Evolutionary conservation across 2,329 filamentous ascomycete species (phyloP).

Genomic region (Penicillium sp.): DNA sequence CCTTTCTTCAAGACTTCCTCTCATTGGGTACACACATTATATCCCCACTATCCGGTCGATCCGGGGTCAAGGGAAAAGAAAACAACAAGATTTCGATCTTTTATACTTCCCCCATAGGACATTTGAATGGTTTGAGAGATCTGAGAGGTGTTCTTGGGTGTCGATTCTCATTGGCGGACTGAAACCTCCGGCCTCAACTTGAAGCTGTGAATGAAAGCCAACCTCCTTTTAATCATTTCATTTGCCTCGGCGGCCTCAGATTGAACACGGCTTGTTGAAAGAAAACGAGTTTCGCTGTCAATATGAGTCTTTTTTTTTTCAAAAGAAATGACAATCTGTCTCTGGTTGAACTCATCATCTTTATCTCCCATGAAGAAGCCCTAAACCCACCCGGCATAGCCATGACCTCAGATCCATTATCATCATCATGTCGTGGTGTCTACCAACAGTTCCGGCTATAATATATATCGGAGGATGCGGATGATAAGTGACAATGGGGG

Average conservation of each 20-base stretch:
- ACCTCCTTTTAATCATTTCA: background rate
- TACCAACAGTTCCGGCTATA: constrained; percentile 10
- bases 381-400: constrained; percentile 9
- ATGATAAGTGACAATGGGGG: background rate
- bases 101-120: background rate
- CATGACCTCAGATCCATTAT: constrained; percentile 23
- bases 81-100: background rate
- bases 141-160: background rate
- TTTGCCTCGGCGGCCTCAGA: background rate
- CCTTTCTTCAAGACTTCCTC: background rate
- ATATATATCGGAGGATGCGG: constrained; percentile 13
- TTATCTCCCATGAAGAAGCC: background rate
- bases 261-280: background rate
- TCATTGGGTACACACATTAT: constrained; percentile 20
- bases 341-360: background rate
- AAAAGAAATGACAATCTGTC: background rate
- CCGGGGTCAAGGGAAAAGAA: constrained; percentile 18
- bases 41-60: constrained; percentile 25
- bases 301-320: background rate
- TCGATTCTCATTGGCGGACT: constrained; percentile 16
- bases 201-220: background rate
- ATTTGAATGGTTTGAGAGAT: background rate
- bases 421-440: constrained; percentile 27
- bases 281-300: background rate
- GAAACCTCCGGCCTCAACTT: constrained; percentile 12